These are phyloP conservation scores for Cicer yamashitae DNA, from an alignment of 306 rosid genomes.

Conservation along the genomic window DNA sequence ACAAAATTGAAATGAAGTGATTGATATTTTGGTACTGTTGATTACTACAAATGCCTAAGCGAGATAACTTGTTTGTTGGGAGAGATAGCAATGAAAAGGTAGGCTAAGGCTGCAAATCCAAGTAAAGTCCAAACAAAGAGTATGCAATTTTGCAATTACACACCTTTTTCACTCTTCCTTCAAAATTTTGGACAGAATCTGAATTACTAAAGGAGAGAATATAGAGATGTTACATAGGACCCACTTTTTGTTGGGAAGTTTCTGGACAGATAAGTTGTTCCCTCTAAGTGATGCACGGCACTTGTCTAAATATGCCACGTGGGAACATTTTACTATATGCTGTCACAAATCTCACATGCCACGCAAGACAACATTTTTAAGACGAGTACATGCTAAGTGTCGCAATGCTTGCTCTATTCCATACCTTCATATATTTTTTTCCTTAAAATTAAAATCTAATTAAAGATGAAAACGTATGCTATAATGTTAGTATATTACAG, in stretches of 20 bases:
- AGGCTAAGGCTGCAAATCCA: constrained; percentile 45
- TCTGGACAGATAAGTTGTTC: constrained; percentile 52
- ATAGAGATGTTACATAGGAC: constrained; percentile 33
- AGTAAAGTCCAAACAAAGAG: constrained; percentile 42
- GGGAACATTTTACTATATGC: constrained; percentile 4
- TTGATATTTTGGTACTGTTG: neutral
- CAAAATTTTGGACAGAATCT: constrained; percentile 35
- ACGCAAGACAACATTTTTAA: constrained; percentile 42
- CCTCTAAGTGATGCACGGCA: constrained; percentile 47
- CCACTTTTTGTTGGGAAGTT: constrained; percentile 47
- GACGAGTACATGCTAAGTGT: constrained; percentile 50
- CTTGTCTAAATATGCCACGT: constrained; percentile 48
- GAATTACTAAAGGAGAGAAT: constrained; percentile 14
- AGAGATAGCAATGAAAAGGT: constrained; percentile 32
- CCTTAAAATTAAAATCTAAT: constrained; percentile 13
- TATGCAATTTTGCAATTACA: constrained; percentile 24
- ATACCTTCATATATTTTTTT: neutral
- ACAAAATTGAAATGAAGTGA: neutral
- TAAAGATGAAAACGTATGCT: constrained; percentile 14
- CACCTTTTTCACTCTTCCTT: neutral
- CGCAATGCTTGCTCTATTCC: constrained; percentile 28
- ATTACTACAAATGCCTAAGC: neutral
- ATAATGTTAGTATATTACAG: constrained; percentile 27
- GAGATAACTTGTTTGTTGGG: constrained; percentile 38
- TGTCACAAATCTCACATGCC: constrained; percentile 50